Percentiles rank a stretch among this genome's conserved stretches.
Evolutionary conservation across 192 early-diverging fungal species (phyloP).

Genomic region (Rhizoclosmatium sp.): DNA sequence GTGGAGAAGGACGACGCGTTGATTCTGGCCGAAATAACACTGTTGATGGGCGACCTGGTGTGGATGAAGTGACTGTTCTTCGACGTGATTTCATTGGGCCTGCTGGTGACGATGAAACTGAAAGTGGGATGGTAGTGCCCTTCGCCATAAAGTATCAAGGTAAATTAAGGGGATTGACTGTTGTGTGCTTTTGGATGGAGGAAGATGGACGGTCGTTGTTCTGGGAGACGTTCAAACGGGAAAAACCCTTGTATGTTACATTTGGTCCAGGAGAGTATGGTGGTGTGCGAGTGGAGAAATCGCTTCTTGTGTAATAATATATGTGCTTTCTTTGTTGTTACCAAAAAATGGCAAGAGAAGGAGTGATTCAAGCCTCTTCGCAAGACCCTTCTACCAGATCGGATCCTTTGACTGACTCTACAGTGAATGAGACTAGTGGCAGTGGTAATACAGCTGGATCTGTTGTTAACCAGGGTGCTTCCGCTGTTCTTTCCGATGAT

Average conservation of each 20-base stretch:
- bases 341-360: too few species aligned
- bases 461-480: too few species aligned
- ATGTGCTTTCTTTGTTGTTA: too few species aligned
- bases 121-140: conserved; percentile 20
- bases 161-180: conserved; percentile 4
- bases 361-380: too few species aligned
- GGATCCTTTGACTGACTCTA: too few species aligned
- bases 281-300: neutral
- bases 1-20: neutral
- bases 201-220: neutral
- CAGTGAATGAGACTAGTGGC: too few species aligned
- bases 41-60: neutral
- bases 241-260: neutral
- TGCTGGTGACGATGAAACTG: neutral
- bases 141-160: neutral
- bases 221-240: neutral
- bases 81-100: conserved; percentile 1
- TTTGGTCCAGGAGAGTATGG: conserved; percentile 18
- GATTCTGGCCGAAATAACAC: too few species aligned
- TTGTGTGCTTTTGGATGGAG: conserved; percentile 16
- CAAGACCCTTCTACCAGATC: too few species aligned
- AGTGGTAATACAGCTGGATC: too few species aligned
- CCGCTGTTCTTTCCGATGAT: too few species aligned
- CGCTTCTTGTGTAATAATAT: too few species aligned
- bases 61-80: neutral